Percentiles rank a stretch among this genome's conserved stretches.
These are phyloP conservation scores for Pseudogymnoascus sp. DNA, from an alignment of 2,329 filamentous ascomycete genomes.

Conservation along the genomic window DNA sequence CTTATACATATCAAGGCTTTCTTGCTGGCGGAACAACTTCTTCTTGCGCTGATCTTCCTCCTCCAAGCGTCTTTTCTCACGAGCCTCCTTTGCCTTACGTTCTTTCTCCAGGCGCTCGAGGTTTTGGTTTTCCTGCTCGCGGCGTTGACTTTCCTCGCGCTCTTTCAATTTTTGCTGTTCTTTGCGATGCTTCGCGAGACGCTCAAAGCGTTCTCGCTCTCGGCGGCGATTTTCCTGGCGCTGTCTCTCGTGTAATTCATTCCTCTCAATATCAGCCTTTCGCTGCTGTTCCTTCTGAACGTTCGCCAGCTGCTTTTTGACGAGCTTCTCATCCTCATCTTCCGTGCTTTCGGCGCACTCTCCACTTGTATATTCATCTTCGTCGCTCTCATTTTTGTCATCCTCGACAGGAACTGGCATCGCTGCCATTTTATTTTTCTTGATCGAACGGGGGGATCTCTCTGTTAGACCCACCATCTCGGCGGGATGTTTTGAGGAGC, in stretches of 20 bases:
- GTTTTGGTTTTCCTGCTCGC: not conserved
- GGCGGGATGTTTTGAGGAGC: not conserved
- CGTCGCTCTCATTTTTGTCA: not conserved
- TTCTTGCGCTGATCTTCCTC: not conserved
- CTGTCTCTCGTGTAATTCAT: not conserved
- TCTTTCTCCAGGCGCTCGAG: not conserved
- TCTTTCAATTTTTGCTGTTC: not conserved
- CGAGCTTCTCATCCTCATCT: not conserved
- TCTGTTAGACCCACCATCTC: not conserved
- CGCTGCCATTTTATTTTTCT: not conserved
- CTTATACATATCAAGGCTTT: not conserved
- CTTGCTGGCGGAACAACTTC: not conserved
- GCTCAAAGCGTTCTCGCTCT: not conserved
- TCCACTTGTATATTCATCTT: not conserved
- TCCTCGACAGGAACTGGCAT: not conserved
- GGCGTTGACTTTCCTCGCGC: not conserved
- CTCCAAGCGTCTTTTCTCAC: not conserved
- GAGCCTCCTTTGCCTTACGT: not conserved
- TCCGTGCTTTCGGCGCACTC: not conserved
- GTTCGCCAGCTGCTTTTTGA: not conserved
- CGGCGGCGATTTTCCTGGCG: not conserved
- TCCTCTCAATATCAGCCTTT: not conserved
- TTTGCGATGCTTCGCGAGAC: not conserved
- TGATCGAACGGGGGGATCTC: not conserved
- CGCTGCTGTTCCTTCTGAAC: not conserved